Evolutionary conservation across 1,284 basidiomycete genomes (phyloP), one percentile per base, ranked within the genome.

Genomic region (Microbotryum saponariae): DNA sequence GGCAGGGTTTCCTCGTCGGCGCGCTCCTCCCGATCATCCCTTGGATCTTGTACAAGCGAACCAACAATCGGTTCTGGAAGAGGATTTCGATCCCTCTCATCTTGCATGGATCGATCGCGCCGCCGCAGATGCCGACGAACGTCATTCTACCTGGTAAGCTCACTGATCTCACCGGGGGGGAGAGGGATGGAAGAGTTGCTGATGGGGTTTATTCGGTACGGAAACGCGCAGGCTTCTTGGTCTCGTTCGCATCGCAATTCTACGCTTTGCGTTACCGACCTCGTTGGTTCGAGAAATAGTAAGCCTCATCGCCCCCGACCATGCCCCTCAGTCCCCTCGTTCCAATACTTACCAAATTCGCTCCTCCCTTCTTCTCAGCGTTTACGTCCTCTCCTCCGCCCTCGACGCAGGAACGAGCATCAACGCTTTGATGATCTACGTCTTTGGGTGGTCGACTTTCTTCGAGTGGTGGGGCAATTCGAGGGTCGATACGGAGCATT

Each of bases 121-220:
- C 72, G 16, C 73, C 73, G 14, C 71, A 73, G 53, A 69, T 61
- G 27, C 73, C 73, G 4, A 72, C 71, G 25, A 74, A 74, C 31
- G 64, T 73, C 37, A 64, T 73, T 16, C 61, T 73, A 14, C 62
- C 67, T 3, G 37, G 37, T 42, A 12, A 42, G 37, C 16, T 42
- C 37, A 18, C 14, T 42, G 16, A 31, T 31, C 37, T 42, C 37
- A 18, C 1, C 25, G 14, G 9, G 14, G 9, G 14, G 9, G 9
- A 4, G 0, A 4, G 14, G 37, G 14, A 6, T 18, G 37, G 37
- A 42, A 18, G 12, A 18, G 37, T 16, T 42, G 12, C 16, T 42
- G 37, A 42, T 42, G 14, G 37, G 14, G 6, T 27, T 42, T 42
- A 25, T 54, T 49, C 20, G 5, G 37, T 42, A 42, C 12, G 37